Base-by-base conservation (phyloP, 805 yeast genomes). In the Wickerhamomyces bisporus region DNA sequence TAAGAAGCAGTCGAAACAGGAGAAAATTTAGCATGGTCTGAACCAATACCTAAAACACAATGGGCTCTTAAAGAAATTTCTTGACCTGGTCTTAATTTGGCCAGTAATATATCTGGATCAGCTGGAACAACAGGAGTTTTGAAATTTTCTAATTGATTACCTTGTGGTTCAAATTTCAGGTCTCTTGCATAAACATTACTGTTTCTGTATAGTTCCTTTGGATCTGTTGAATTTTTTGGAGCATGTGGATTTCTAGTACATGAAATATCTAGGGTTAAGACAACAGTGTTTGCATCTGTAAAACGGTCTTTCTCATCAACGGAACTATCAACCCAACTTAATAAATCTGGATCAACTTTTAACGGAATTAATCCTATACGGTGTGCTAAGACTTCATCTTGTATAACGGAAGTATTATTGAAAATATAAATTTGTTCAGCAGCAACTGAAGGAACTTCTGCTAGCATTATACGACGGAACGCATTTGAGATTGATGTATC, bases 1-100 rank as follows among this genome's bases (percentile, higher is more conserved):
- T 93, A 93, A 12, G 96, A 86, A 3, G 98, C 97, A 12, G 98
- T 93, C 14, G 95, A 77, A 10, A 93, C 98, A 5, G 98, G 98
- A 7, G 97, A 87, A 60, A 86, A 93, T 64, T 93, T 93, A 42
- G 98, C 97, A 63, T 93, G 98, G 61, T 93, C 98, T 30, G 87
- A 65, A 36, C 97, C 98, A 48, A 86, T 66, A 41, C 98, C 98
- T 45, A 91, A 71, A 23, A 89, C 71, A 60, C 97, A 93, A 65
- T 88, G 96, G 40, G 84, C 95, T 56, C 88, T 73, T 48, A 93
- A 70, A 20, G 91, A 76, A 46, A 93, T 89, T 64, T 93, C 98
- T 66, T 93, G 98, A 34, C 96, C 96, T 6, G 98, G 98, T 54
- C 98, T 78, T 55, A 93, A 70, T 65, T 93, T 93, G 36, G 96